These are phyloP conservation scores for Lithocarpus polystachyus DNA, from an alignment of 306 rosid genomes.

Conservation along the genomic window DNA sequence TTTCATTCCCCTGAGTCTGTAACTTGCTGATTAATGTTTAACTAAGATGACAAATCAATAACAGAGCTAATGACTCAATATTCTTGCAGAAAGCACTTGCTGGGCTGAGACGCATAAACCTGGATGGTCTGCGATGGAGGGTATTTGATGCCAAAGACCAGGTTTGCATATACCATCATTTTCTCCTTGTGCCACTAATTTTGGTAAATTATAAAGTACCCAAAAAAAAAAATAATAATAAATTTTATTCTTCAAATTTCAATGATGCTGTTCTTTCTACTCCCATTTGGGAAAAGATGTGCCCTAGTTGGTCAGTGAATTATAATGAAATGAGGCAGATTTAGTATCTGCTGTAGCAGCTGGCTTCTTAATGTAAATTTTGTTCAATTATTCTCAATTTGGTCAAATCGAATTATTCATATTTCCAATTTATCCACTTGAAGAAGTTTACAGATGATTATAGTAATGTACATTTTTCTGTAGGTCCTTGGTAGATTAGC, in stretches of 20 bases:
- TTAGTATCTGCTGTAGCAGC: neutral
- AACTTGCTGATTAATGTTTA: neutral
- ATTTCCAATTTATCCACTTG: slow-evolving; percentile 11
- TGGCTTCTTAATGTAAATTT: neutral
- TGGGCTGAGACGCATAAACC: slow-evolving; percentile 78
- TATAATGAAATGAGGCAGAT: neutral
- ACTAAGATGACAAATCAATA: neutral
- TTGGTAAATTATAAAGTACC: neutral
- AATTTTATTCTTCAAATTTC: neutral
- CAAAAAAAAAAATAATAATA: neutral
- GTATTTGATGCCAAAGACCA: slow-evolving; percentile 93
- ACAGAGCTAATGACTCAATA: neutral
- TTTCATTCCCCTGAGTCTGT: neutral
- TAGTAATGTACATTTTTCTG: neutral
- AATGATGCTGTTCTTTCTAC: neutral
- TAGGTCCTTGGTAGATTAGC: slow-evolving; percentile 97
- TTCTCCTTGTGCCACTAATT: neutral
- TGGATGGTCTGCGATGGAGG: slow-evolving; percentile 87
- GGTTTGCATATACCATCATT: slow-evolving; percentile 34
- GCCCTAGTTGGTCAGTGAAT: neutral
- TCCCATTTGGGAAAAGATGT: neutral
- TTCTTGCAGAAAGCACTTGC: slow-evolving; percentile 76
- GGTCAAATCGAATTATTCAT: too few species aligned
- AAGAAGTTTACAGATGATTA: slow-evolving; percentile 1
- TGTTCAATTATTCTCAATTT: neutral